phyloP scores from a whole-genome alignment of 1,284 basidiomycete species.

The Trichosporon ovoides region DNA sequence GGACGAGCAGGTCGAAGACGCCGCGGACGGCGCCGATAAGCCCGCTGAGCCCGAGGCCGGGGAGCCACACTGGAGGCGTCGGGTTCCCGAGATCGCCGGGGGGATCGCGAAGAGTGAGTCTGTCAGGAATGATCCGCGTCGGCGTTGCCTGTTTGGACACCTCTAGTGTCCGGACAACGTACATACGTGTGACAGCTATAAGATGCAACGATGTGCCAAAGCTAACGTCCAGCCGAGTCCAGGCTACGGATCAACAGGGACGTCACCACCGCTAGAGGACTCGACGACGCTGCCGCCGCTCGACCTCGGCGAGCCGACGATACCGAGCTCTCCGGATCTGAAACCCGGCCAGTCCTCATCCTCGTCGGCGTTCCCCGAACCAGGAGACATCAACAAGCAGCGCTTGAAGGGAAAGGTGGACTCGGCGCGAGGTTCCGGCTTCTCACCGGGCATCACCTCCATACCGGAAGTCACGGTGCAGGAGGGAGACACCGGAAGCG shows the following conservation, averaged over 20 bases:
- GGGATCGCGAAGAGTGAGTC: neutral
- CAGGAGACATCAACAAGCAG: neutral
- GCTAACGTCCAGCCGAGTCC: slow-evolving; percentile 8
- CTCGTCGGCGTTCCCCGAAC: neutral
- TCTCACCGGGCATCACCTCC: slow-evolving; percentile 8
- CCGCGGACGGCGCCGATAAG: neutral
- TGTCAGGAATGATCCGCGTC: too few relatives aligned
- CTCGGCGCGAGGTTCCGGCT: slow-evolving; percentile 10
- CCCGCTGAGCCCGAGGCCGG: neutral
- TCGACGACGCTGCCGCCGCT: slow-evolving; percentile 32
- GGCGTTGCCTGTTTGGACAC: too few relatives aligned
- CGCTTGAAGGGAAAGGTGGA: neutral
- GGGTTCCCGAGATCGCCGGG: neutral
- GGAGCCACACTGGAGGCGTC: too few relatives aligned
- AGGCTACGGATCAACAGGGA: slow-evolving; percentile 34
- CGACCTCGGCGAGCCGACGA: slow-evolving; percentile 34
- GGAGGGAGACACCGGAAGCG: too few relatives aligned
- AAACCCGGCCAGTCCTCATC: neutral
- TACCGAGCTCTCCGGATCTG: neutral
- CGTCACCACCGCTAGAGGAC: slow-evolving; percentile 7
- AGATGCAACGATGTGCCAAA: too few relatives aligned
- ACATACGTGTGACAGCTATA: too few relatives aligned
- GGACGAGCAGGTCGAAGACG: neutral
- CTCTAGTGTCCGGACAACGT: too few relatives aligned
- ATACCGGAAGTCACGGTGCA: neutral